These are phyloP conservation scores for Colletotrichum sp. DNA, from an alignment of 2,329 filamentous ascomycete species.

Conservation along the genomic window DNA sequence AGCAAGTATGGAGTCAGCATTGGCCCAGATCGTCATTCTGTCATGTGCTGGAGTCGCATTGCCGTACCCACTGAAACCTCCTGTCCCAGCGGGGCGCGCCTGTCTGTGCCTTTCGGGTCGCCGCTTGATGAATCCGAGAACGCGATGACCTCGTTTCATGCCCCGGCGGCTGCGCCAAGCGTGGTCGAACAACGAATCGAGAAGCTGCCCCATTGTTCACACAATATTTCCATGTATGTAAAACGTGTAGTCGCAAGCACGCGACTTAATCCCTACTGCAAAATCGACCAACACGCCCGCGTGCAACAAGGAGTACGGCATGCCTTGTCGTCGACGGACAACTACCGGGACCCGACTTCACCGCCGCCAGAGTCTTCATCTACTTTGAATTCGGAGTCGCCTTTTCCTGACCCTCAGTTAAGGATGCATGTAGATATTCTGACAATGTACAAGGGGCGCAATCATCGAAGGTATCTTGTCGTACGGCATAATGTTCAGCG, in stretches of 20 bases:
- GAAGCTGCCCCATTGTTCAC: background rate
- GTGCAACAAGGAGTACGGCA: background rate
- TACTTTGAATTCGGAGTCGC: background rate
- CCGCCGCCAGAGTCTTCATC: accelerated
- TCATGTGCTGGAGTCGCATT: background rate
- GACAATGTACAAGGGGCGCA: no score
- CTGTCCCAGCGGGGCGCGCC: background rate
- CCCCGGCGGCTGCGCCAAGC: background rate
- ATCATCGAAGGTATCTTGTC: background rate
- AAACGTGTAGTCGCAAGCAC: background rate
- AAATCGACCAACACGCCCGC: background rate
- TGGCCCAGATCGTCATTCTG: background rate
- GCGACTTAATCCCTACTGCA: background rate
- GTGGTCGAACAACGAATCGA: accelerated
- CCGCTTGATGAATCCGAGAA: background rate
- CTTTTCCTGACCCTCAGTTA: no score
- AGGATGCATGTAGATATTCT: no score
- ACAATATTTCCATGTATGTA: background rate
- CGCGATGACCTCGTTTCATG: background rate
- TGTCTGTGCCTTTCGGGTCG: background rate
- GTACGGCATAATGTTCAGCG: background rate
- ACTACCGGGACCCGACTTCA: background rate
- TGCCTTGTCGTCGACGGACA: background rate
- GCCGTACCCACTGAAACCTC: background rate
- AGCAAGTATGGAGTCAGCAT: background rate